These are phyloP conservation scores for Aspergillus biplanus DNA, from an alignment of 495 filamentous ascomycete species.

Conservation along the genomic window DNA sequence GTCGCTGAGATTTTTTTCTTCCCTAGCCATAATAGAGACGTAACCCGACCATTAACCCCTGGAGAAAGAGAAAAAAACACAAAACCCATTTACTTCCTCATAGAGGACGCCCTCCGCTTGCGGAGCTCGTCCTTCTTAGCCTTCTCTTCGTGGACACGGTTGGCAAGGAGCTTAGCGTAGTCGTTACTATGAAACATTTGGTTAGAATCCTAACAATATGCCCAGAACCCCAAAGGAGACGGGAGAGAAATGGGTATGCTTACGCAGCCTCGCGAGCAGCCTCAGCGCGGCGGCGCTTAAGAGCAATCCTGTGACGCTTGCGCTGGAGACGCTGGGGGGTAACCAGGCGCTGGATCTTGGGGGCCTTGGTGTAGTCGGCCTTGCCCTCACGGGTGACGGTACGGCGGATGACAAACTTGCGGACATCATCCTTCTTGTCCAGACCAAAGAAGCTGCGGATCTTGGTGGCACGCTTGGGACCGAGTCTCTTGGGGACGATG, in stretches of 20 bases:
- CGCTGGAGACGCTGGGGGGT: constrained; percentile 99
- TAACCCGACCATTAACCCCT: constrained; percentile 45
- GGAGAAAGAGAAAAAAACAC: constrained; percentile 24
- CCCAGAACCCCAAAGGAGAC: not conserved
- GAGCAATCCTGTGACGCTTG: constrained; percentile 95
- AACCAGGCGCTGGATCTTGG: constrained; percentile 97
- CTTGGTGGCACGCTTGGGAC: constrained; percentile 99
- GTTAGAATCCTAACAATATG: constrained; percentile 37
- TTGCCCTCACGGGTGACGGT: constrained; percentile 97
- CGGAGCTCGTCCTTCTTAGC: constrained; percentile 85
- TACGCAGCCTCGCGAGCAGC: constrained; percentile 98
- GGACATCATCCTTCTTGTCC: constrained; percentile 99
- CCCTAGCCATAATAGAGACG: constrained; percentile 35
- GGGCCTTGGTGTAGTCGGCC: constrained; percentile 98
- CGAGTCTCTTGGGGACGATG: constrained; percentile 96
- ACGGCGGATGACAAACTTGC: constrained; percentile 99
- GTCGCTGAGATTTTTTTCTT: constrained; percentile 35
- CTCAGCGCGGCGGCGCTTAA: constrained; percentile 96
- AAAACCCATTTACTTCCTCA: constrained; percentile 77
- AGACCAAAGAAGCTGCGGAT: constrained; percentile 98
- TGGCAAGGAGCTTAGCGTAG: constrained; percentile 90
- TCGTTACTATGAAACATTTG: constrained; percentile 60
- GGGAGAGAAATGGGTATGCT: constrained; percentile 40
- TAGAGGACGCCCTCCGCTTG: constrained; percentile 94
- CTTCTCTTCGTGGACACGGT: constrained; percentile 94